phyloP scores from a whole-genome alignment of 768 basidiomycete genomes.

The Naganishia randhawae region DNA sequence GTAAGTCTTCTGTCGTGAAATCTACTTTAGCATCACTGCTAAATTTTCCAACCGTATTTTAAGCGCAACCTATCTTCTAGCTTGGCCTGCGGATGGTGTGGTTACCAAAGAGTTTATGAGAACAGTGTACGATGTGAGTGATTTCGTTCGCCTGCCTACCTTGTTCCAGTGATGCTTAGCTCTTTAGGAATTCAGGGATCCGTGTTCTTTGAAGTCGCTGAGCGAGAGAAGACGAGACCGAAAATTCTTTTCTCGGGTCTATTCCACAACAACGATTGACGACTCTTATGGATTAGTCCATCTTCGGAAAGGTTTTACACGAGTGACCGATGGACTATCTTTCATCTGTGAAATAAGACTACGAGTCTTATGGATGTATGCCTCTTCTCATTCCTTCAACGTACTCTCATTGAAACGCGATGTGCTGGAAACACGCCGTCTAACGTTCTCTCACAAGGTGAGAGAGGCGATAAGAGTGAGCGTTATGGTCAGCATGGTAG shows the following conservation, averaged over 20 bases:
- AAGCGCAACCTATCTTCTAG: constrained; percentile 51
- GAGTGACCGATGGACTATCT: not conserved
- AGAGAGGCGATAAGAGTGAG: too few species aligned
- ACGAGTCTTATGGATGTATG: not conserved
- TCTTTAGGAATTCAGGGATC: not conserved
- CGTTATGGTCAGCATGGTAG: too few species aligned
- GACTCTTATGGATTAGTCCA: not conserved
- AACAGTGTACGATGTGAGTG: constrained; percentile 52
- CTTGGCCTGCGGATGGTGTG: constrained; percentile 53
- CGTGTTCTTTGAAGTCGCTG: constrained; percentile 14
- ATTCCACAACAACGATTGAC: constrained; percentile 19
- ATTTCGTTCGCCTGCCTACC: constrained; percentile 24
- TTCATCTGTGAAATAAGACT: not conserved
- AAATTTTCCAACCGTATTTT: constrained; percentile 35
- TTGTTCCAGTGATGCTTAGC: not conserved
- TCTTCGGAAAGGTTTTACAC: not conserved
- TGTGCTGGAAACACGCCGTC: too few species aligned
- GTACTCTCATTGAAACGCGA: too few species aligned
- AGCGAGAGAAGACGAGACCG: constrained; percentile 1
- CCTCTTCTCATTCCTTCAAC: not conserved
- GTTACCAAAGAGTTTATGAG: constrained; percentile 55
- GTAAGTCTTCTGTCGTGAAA: not conserved
- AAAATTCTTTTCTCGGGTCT: constrained; percentile 6
- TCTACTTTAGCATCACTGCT: not conserved
- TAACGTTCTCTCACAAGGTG: too few species aligned